phyloP scores from a whole-genome alignment of 2,329 filamentous ascomycete genomes.

The Fusarium clavum region DNA sequence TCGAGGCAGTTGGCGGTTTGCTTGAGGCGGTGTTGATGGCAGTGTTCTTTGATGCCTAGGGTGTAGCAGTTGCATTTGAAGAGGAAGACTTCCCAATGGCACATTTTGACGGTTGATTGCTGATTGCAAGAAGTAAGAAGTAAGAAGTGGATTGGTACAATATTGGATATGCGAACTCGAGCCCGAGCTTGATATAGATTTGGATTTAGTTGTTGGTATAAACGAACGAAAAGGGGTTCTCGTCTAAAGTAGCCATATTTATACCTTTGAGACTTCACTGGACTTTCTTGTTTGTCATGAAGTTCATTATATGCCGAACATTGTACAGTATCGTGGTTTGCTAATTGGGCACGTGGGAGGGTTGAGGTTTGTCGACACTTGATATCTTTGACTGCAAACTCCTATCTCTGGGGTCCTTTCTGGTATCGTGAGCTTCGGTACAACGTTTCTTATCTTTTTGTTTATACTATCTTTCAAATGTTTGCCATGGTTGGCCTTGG shows the following conservation, averaged over 20 bases:
- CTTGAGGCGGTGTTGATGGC: slow-evolving; percentile 23
- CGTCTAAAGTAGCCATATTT: neutral
- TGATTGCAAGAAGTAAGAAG: neutral
- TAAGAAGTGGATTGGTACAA: neutral
- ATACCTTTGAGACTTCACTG: neutral
- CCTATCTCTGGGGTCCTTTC: neutral
- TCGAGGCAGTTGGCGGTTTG: slow-evolving; percentile 18
- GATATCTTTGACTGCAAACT: neutral
- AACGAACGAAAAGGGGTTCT: neutral
- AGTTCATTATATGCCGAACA: neutral
- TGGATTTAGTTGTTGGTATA: neutral
- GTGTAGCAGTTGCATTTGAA: slow-evolving; percentile 26
- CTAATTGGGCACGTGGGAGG: neutral
- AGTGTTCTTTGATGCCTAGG: slow-evolving; percentile 19
- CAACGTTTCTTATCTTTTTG: neutral
- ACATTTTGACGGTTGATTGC: slow-evolving; percentile 10
- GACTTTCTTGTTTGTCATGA: neutral
- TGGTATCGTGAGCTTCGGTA: neutral
- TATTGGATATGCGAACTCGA: neutral
- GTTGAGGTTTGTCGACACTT: slow-evolving; percentile 2
- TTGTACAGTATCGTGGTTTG: slow-evolving; percentile 4
- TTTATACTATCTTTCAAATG: neutral
- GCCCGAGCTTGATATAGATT: neutral
- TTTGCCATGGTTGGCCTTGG: neutral
- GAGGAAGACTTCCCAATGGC: slow-evolving; percentile 32